Conservation (phyloP, 768 basidiomycete species). For the Tylopilus balloui region DNA sequence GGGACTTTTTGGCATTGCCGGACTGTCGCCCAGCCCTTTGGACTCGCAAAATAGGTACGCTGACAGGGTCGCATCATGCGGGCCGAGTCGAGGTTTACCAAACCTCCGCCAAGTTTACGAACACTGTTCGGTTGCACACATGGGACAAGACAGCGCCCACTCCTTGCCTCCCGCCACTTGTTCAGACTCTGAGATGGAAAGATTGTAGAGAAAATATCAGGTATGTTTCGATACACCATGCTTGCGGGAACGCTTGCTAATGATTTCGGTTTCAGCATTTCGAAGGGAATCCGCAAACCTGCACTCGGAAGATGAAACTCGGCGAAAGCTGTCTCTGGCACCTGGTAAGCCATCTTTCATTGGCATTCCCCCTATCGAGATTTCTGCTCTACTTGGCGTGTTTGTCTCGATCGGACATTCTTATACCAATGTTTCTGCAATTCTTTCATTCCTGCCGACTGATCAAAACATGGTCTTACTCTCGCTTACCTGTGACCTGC, state of each 20-base stretch:
- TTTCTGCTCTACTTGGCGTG: not conserved
- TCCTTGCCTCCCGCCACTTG: conserved; percentile 8
- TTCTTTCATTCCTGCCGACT: conserved; percentile 4
- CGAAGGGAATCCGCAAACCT: not conserved
- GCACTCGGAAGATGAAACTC: conserved; percentile 6
- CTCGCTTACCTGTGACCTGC: not conserved
- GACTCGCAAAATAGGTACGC: too few species aligned
- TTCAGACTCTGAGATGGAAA: conserved; percentile 6
- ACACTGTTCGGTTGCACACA: not conserved
- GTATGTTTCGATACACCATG: not conserved
- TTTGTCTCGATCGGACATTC: not conserved
- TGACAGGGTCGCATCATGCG: too few species aligned
- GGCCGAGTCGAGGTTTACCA: not conserved
- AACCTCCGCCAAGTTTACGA: conserved; percentile 6
- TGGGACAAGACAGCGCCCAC: not conserved
- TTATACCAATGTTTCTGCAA: not conserved
- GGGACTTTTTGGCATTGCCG: not conserved
- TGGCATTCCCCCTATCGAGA: not conserved
- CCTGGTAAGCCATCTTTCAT: conserved; percentile 12
- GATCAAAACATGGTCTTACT: conserved; percentile 6
- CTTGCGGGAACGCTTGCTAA: not conserved
- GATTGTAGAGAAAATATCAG: conserved; percentile 6
- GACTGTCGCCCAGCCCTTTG: too few species aligned
- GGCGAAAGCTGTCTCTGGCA: conserved; percentile 4
- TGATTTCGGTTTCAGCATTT: not conserved